These are phyloP conservation scores for Gracilaria domingensis DNA, from an alignment of 23 red algal genomes.

Conservation along the genomic window DNA sequence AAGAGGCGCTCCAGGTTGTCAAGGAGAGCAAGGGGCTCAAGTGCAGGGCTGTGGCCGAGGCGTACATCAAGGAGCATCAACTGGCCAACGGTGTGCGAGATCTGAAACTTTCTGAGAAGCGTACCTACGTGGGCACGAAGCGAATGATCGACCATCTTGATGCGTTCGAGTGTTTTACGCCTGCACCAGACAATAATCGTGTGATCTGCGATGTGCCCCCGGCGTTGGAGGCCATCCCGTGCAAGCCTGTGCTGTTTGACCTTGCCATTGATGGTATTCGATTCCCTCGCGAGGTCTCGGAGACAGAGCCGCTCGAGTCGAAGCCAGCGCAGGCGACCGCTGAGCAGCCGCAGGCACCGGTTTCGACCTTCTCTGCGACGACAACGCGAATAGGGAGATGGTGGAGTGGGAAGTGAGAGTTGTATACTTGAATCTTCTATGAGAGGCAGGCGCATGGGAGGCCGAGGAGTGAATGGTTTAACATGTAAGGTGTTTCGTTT, in stretches of 20 bases:
- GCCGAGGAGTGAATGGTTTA: no score
- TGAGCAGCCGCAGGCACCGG: neutral
- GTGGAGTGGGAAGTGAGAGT: conserved; percentile 47
- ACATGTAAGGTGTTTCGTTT: no score
- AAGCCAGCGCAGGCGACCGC: neutral
- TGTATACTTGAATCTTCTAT: no score
- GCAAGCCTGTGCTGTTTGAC: conserved; percentile 87
- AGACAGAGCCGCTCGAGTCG: conserved; percentile 1
- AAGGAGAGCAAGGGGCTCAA: conserved; percentile 50
- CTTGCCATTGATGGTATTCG: conserved; percentile 75
- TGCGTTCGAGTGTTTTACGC: conserved; percentile 49
- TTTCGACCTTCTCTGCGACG: conserved; percentile 14
- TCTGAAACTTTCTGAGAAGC: conserved; percentile 18
- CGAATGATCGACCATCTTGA: conserved; percentile 75
- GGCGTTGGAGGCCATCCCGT: conserved; percentile 67
- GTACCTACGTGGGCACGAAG: conserved; percentile 6
- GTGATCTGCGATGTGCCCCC: conserved; percentile 82
- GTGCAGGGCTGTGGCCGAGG: conserved; percentile 31
- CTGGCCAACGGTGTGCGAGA: conserved; percentile 14
- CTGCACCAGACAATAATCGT: conserved; percentile 12
- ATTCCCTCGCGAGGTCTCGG: conserved; percentile 44
- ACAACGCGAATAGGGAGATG: conserved; percentile 52
- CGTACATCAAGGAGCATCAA: conserved; percentile 24
- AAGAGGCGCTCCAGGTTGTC: conserved; percentile 45
- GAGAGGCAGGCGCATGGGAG: no score